phyloP scores from a whole-genome alignment of 1,284 basidiomycete genomes.

The Pholiota adiposa region DNA sequence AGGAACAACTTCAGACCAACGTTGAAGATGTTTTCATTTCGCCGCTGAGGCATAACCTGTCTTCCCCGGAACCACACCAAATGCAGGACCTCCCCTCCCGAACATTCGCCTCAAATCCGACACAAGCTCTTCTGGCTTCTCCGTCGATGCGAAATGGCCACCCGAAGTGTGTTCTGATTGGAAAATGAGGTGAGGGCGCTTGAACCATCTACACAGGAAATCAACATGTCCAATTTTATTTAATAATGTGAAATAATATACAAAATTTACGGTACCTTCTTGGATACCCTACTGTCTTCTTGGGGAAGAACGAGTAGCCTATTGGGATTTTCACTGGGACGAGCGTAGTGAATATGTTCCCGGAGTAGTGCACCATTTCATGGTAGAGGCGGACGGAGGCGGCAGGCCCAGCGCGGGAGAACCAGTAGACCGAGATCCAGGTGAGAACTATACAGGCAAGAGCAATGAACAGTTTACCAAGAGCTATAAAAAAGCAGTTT shows the following conservation, averaged over 20 bases:
- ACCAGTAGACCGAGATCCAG: conserved; percentile 62
- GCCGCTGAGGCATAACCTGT: no score
- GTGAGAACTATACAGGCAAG: conserved; percentile 51
- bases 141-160: conserved; percentile 46
- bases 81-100: conserved; percentile 38
- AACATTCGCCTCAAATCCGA: conserved; percentile 47
- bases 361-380: conserved; percentile 37
- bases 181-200: conserved; percentile 28
- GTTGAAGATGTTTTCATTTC: no score
- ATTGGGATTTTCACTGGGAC: conserved; percentile 1
- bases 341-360: neutral
- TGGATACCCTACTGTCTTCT: conserved; percentile 2
- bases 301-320: conserved; percentile 15
- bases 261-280: no score
- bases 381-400: conserved; percentile 58
- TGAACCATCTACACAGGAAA: conserved; percentile 35
- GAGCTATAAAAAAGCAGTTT: neutral
- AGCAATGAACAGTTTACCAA: no score
- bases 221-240: no score
- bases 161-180: conserved; percentile 37
- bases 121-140: conserved; percentile 38
- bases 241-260: no score
- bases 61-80: conserved; percentile 32
- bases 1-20: no score
- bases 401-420: conserved; percentile 55